Percentiles rank a stretch among this genome's conserved stretches.
These are phyloP conservation scores for Hypoxylon sp. DNA, from an alignment of 2,329 filamentous ascomycete genomes.

Conservation along the genomic window DNA sequence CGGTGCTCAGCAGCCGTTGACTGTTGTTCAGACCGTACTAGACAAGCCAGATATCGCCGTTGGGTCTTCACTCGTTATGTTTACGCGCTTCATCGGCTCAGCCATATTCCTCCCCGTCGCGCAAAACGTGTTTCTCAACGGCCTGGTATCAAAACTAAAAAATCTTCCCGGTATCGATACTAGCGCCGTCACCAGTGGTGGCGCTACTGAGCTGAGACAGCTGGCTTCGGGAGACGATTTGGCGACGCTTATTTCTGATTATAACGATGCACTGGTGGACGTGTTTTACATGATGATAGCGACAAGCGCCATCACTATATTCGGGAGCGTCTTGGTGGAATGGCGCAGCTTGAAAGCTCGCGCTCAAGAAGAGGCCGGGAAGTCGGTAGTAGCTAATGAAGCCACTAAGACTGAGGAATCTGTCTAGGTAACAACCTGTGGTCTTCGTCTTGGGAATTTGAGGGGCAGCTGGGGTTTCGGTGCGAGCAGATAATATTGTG, in stretches of 20 bases:
- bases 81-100: slow-evolving; percentile 46
- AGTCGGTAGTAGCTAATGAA: background rate
- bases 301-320: slow-evolving; percentile 33
- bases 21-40: slow-evolving; percentile 50
- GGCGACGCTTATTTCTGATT: slow-evolving; percentile 39
- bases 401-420: slow-evolving; percentile 16
- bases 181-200: slow-evolving; percentile 37
- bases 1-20: slow-evolving; percentile 50
- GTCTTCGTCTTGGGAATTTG: background rate
- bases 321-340: slow-evolving; percentile 46
- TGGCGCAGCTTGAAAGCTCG: slow-evolving; percentile 45
- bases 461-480: too few species aligned
- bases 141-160: slow-evolving; percentile 41
- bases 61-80: slow-evolving; percentile 48
- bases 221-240: slow-evolving; percentile 42
- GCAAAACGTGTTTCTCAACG: slow-evolving; percentile 46
- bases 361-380: slow-evolving; percentile 18
- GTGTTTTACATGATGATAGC: slow-evolving; percentile 45
- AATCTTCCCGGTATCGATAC: slow-evolving; percentile 47
- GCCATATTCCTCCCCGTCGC: slow-evolving; percentile 48
- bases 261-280: slow-evolving; percentile 43
- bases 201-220: slow-evolving; percentile 45
- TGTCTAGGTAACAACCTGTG: slow-evolving; percentile 1
- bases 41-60: slow-evolving; percentile 47
- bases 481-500: too few species aligned